Base-by-base conservation (phyloP, 257 asterid genomes). In the Salvia miltiorrhiza region DNA sequence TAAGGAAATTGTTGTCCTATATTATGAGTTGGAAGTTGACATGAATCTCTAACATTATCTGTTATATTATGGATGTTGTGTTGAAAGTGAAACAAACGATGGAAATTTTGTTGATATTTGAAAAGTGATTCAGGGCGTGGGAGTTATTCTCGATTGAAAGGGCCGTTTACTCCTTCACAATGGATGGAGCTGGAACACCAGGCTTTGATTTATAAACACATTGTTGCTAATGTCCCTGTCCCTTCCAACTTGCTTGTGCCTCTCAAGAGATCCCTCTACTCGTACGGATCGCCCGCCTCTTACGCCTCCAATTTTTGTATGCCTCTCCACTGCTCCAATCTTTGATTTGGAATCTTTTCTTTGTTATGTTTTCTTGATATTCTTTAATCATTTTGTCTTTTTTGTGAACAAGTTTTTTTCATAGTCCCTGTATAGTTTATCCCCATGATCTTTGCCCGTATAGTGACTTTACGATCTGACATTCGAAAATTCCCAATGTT, bases 101-200 rank as follows among this genome's bases (percentile, higher is more conserved):
- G 70, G 71, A n/a, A n/a, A n/a, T n/a, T 55, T 64, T 67, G 7
- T 67, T 61, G 71, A 64, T 9, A n/a, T 14, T 50, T 61, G 1
- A 60, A n/a, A n/a, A n/a, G n/a, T n/a, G n/a, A 17, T 64, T 68
- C 66, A 82, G 84, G 78, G 6, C 81, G 82, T 4, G 92, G 91
- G 60, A 78, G 83, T 8, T 81, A 72, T 64, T 74, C 88, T 2
- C 77, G 88, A 70, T 41, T 81, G 55, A 86, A 79, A 77, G 95
- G 96, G 14, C 90, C 96, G 37, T 91, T 93, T 65, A 88, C 95
- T 65, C 96, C 96, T 10, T 88, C 95, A 4, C 99, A 93, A 57
- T 87, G 96, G 96, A 86, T 84, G 96, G 99, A 93, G 76, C 76
- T 90, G 30, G 97, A 93, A 67, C 94, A 89, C 69, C 99, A 93